These are phyloP conservation scores for Zygoascus bituminiphila DNA, from an alignment of 805 yeast species.

Conservation along the genomic window DNA sequence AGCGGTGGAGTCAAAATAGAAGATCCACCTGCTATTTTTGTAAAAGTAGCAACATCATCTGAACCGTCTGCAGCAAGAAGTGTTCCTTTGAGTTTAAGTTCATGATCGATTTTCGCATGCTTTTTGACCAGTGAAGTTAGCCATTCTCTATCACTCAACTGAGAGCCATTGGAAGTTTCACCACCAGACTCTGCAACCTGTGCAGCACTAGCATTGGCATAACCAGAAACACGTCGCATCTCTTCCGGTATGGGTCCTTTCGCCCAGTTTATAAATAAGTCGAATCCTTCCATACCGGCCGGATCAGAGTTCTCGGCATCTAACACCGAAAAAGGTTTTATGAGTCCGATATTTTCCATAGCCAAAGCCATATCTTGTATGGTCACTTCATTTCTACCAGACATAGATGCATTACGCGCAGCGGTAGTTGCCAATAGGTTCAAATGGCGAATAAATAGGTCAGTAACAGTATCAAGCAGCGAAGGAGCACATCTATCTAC, in stretches of 20 bases:
- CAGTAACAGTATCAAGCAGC: conserved; percentile 69
- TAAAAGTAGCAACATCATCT: conserved; percentile 2
- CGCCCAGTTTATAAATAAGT: conserved; percentile 50
- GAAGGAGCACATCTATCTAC: conserved; percentile 70
- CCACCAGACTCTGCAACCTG: conserved; percentile 1
- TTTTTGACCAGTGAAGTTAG: conserved; percentile 24
- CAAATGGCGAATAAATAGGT: conserved; percentile 59
- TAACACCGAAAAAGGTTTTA: conserved; percentile 48
- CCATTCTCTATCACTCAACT: conserved; percentile 25
- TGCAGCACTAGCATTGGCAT: not conserved
- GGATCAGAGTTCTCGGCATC: conserved; percentile 48
- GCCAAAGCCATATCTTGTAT: conserved; percentile 69
- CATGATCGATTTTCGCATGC: conserved; percentile 30
- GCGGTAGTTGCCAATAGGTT: conserved; percentile 46
- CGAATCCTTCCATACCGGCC: conserved; percentile 40
- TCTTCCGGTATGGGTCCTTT: conserved; percentile 38
- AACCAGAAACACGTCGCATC: conserved; percentile 28
- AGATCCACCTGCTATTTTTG: conserved; percentile 8
- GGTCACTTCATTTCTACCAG: conserved; percentile 39
- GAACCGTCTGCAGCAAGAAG: conserved; percentile 16
- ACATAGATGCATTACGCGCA: conserved; percentile 38
- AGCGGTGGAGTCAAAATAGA: not conserved
- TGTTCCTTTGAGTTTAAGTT: conserved; percentile 26
- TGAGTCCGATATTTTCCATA: conserved; percentile 50
- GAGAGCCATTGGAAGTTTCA: not conserved